These are phyloP conservation scores for Talaromyces sp. DNA, from an alignment of 2,329 filamentous ascomycete species.

Conservation along the genomic window DNA sequence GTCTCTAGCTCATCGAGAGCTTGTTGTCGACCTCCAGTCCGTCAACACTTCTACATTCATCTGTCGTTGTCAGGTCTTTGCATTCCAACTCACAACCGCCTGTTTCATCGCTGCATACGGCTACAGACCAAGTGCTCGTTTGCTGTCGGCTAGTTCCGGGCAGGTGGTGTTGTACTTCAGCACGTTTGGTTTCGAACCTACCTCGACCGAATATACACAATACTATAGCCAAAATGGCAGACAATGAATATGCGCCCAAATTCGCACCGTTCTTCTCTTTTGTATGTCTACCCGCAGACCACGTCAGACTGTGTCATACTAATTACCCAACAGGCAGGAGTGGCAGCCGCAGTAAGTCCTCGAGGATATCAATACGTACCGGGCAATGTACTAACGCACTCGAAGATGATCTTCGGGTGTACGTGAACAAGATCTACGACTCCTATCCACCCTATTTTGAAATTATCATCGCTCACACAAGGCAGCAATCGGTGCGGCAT, in stretches of 20 bases:
- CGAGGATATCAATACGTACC: not conserved
- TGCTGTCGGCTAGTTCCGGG: not conserved
- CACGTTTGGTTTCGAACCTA: not conserved
- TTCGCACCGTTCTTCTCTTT: conserved; percentile 68
- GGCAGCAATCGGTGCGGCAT: conserved; percentile 62
- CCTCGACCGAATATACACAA: conserved; percentile 8
- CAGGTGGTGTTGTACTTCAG: not conserved
- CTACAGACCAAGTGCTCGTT: not conserved
- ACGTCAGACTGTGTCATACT: not conserved
- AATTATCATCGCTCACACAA: conserved; percentile 23
- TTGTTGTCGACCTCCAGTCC: not conserved
- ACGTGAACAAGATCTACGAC: conserved; percentile 28
- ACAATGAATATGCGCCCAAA: conserved; percentile 56
- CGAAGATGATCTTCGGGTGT: conserved; percentile 53
- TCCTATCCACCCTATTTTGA: conserved; percentile 8
- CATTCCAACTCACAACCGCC: not conserved
- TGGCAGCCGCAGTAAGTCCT: conserved; percentile 48
- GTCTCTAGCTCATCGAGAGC: conserved; percentile 1
- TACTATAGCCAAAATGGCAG: conserved; percentile 39
- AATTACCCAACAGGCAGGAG: conserved; percentile 40
- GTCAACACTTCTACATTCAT: not conserved
- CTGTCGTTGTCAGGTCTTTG: not conserved
- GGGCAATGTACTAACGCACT: conserved; percentile 26
- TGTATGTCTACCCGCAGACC: conserved; percentile 44
- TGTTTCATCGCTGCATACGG: not conserved